Conservation (phyloP, 2,329 filamentous ascomycete genomes). For the Penicillium digitatum region DNA sequence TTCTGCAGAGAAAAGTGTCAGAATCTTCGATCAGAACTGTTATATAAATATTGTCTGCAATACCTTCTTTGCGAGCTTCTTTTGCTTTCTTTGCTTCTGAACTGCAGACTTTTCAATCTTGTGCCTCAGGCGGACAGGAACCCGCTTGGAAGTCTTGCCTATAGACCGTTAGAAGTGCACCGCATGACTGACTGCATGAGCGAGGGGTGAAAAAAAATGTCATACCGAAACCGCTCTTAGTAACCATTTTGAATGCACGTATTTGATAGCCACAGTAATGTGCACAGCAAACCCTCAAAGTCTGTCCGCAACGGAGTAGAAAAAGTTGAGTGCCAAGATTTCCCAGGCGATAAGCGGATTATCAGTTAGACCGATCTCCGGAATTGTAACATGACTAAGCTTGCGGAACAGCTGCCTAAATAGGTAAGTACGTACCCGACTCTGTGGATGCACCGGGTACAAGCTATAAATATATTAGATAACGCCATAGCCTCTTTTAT, state of each 20-base stretch:
- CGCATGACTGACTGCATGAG: not conserved
- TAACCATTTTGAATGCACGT: slow-evolving; percentile 35
- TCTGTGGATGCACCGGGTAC: not conserved
- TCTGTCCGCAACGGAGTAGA: slow-evolving; percentile 19
- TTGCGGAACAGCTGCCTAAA: slow-evolving; percentile 15
- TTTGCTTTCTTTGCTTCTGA: slow-evolving; percentile 84
- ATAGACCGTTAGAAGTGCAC: slow-evolving; percentile 11
- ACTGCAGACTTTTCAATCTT: slow-evolving; percentile 92
- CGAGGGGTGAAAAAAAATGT: not conserved
- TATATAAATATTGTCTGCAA: not conserved
- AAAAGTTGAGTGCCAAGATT: slow-evolving; percentile 35
- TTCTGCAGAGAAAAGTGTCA: slow-evolving; percentile 53
- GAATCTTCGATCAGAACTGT: not conserved
- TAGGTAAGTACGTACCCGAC: slow-evolving; percentile 2
- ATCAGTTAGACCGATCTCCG: slow-evolving; percentile 35
- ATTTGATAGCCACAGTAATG: slow-evolving; percentile 11
- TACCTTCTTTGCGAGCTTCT: slow-evolving; percentile 82
- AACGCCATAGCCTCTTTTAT: not conserved
- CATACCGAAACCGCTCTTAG: slow-evolving; percentile 36
- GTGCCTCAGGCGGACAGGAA: slow-evolving; percentile 80
- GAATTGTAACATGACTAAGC: not conserved
- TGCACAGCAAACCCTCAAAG: slow-evolving; percentile 12
- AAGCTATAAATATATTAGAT: slow-evolving; percentile 1
- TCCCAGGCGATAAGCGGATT: slow-evolving; percentile 35
- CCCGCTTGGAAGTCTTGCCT: slow-evolving; percentile 96